Conservation (phyloP, 495 filamentous ascomycete genomes). For the Margaritispora aquatica region DNA sequence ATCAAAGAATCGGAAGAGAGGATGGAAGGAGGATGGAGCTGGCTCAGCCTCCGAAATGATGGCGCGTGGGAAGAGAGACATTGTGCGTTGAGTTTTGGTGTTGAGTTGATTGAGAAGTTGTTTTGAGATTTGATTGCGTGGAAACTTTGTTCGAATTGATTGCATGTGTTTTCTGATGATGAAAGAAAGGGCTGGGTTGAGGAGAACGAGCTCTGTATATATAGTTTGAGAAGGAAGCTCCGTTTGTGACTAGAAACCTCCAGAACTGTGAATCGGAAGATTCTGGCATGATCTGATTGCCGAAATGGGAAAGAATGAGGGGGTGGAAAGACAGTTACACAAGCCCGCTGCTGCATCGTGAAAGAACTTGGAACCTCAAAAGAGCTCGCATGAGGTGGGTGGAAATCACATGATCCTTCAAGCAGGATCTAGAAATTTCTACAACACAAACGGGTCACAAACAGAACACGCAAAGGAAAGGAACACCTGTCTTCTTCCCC, state of each 20-base stretch:
- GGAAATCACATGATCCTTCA: background rate
- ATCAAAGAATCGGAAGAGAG: slow-evolving; percentile 71
- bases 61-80: slow-evolving; percentile 60
- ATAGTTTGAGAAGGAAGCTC: slow-evolving; percentile 1
- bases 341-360: background rate
- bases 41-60: slow-evolving; percentile 32
- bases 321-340: background rate
- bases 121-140: background rate
- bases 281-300: slow-evolving; percentile 11
- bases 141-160: slow-evolving; percentile 11
- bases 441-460: background rate
- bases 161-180: slow-evolving; percentile 18
- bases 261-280: slow-evolving; percentile 8
- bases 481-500: background rate
- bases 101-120: background rate
- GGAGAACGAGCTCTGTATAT: slow-evolving; percentile 6
- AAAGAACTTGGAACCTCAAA: background rate
- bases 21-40: slow-evolving; percentile 40
- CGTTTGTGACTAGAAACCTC: slow-evolving; percentile 5
- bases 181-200: slow-evolving; percentile 7
- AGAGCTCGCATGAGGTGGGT: too few relatives aligned
- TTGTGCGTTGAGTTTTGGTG: slow-evolving; percentile 32
- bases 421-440: background rate
- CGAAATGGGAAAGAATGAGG: background rate
- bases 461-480: background rate